Percentiles rank a stretch among this genome's conserved stretches.
Conservation (phyloP, 176 grass and related monocot species). For the Bromus sterilis region DNA sequence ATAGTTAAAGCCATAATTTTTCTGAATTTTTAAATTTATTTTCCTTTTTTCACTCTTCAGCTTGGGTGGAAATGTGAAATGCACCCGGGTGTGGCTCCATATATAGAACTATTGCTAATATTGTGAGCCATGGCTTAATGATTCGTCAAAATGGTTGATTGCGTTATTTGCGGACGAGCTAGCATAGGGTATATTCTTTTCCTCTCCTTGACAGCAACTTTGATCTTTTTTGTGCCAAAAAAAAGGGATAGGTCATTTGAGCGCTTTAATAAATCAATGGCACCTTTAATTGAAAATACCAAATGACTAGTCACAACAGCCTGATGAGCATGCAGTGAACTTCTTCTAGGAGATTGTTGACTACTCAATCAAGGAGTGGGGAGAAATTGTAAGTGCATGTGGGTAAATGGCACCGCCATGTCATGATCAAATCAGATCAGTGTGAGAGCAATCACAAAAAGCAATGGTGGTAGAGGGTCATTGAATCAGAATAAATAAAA, state of each 20-base stretch:
- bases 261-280: not conserved
- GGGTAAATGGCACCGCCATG: slow-evolving; percentile 21
- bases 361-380: not conserved
- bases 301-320: not conserved
- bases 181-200: not conserved
- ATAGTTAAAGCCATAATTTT: too few relatives aligned
- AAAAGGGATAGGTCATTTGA: not conserved
- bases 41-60: too few relatives aligned
- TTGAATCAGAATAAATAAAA: slow-evolving; percentile 14
- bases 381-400: not conserved
- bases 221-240: not conserved
- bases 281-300: not conserved
- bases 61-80: too few relatives aligned
- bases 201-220: not conserved
- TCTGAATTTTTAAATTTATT: too few relatives aligned
- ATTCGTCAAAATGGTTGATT: not conserved
- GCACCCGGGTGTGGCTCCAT: too few relatives aligned
- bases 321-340: slow-evolving; percentile 3
- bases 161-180: not conserved
- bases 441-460: slow-evolving; percentile 18
- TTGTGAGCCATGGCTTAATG: not conserved
- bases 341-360: slow-evolving; percentile 10
- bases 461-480: not conserved
- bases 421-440: slow-evolving; percentile 10
- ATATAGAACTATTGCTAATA: too few relatives aligned